Base-by-base conservation (phyloP, 2,329 filamentous ascomycete species). In the Aureobasidium lini region DNA sequence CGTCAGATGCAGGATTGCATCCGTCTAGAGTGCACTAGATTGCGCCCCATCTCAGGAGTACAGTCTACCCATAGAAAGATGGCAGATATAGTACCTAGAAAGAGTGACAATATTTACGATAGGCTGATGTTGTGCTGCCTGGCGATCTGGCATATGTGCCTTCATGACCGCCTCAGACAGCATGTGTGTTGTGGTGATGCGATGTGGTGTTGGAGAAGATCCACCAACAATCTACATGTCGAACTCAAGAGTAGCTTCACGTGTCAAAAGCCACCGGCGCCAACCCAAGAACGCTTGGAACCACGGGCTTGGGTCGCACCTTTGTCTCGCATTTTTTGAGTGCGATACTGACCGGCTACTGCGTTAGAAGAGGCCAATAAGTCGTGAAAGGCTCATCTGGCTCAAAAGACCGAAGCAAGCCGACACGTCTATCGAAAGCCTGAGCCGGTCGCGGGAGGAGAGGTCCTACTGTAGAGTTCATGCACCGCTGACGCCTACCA, bases 401-500 rank as follows among this genome's bases (percentile, higher is more conserved):
- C 3, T 29, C 13, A 7, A 7, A 10, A 54, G 16, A 9, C 50
- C 28, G 29, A 42, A 34, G 50, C 39, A 40, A 34, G 29, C 13
- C 34, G 34, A 34, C 15, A 54, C 32, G 15, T 43, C 6, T 43
- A 32, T 54, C 15, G 50, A 18, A 43, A 42, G 29, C 23, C 37
- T 54, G 37, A 18, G 29, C 49, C 15, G 50, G 28, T 18, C 34
- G 50, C 28, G 3, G 28, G 18, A 32, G 31, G 37, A 43, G 34
- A 43, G 32, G 18, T 47, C 18, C 31, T 23, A 23, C 23, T 23
- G 23, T 23, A 40, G n/a, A 39, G 54, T 48, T 57, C 43, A 57
- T 48, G 53, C 53, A 47, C 23, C 43, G 53, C 53, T 57, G 53
- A 57, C 43, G 52, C 52, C 36, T 29, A 40, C 54, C 43, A 34